Conservation (phyloP, 208 protist species). For the Leishmania major region DNA sequence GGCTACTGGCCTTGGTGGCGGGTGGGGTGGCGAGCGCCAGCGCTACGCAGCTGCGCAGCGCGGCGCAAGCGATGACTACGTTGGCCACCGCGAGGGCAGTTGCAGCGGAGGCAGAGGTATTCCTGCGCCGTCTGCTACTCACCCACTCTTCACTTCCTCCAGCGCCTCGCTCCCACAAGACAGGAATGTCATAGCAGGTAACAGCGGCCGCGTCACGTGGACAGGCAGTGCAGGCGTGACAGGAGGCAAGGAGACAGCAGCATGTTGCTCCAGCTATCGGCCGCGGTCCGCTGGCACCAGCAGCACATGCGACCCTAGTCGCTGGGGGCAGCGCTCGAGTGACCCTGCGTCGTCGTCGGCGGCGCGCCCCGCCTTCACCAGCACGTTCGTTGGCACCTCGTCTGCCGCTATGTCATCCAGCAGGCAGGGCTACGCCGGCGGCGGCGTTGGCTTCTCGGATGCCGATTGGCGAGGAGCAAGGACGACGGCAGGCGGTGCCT, state of each 20-base stretch:
- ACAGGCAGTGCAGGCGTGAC: not conserved
- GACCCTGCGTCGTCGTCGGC: not conserved
- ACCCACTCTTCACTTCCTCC: conserved; percentile 26
- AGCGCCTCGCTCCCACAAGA: conserved; percentile 22
- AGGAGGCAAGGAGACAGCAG: not conserved
- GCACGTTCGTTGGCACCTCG: conserved; percentile 18
- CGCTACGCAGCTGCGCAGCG: conserved; percentile 3
- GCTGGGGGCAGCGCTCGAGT: not conserved
- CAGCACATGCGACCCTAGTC: not conserved
- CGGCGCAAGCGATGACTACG: not conserved
- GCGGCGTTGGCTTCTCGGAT: conserved; percentile 5
- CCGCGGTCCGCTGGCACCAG: not conserved
- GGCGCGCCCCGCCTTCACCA: conserved; percentile 12
- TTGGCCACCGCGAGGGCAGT: not conserved
- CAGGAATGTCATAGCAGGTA: conserved; percentile 13
- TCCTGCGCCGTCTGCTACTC: conserved; percentile 17
- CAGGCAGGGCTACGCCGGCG: not conserved
- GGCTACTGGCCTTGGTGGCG: not conserved
- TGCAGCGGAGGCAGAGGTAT: conserved; percentile 9
- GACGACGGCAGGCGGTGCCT: not conserved
- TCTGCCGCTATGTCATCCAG: not conserved
- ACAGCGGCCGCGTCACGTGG: conserved; percentile 15
- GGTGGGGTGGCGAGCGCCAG: not conserved
- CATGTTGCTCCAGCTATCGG: not conserved
- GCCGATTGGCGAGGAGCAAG: conserved; percentile 12